Conservation (phyloP, 805 yeast genomes). For the Clavispora asparagi region DNA sequence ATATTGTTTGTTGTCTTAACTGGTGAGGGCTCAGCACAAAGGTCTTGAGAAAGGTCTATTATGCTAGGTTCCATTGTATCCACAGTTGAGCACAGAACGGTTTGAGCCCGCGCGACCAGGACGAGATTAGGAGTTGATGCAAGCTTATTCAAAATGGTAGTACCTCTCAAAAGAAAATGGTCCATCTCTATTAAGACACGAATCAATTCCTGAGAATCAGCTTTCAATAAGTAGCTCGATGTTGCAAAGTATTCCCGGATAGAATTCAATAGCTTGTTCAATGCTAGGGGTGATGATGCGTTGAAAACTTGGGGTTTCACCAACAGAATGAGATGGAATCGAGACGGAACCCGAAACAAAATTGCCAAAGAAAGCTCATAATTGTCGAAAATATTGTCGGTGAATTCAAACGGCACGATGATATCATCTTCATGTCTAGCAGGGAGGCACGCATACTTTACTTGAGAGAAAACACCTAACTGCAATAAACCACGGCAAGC, state of each 20-base stretch:
- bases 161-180: neutral
- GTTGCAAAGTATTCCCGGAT: neutral
- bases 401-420: constrained; percentile 1
- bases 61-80: neutral
- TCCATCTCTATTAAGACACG: neutral
- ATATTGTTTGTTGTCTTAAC: neutral
- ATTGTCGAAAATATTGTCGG: constrained; percentile 3
- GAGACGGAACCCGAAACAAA: constrained; percentile 1
- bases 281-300: neutral
- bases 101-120: neutral
- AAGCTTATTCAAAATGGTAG: neutral
- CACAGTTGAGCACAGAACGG: neutral
- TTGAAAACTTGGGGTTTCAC: neutral
- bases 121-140: neutral
- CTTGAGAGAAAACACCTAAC: neutral
- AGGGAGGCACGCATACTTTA: constrained; percentile 4
- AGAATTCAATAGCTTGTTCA: neutral
- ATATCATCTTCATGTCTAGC: constrained; percentile 1
- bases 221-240: neutral
- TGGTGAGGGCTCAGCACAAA: neutral
- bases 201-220: neutral
- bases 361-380: constrained; percentile 5
- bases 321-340: neutral
- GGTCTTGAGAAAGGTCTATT: neutral
- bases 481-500: constrained; percentile 1